Evolutionary conservation across 1,139 yeast species (phyloP), one percentile per base, ranked within the genome.

Genomic region (Debaryomycetaceae sp.): DNA sequence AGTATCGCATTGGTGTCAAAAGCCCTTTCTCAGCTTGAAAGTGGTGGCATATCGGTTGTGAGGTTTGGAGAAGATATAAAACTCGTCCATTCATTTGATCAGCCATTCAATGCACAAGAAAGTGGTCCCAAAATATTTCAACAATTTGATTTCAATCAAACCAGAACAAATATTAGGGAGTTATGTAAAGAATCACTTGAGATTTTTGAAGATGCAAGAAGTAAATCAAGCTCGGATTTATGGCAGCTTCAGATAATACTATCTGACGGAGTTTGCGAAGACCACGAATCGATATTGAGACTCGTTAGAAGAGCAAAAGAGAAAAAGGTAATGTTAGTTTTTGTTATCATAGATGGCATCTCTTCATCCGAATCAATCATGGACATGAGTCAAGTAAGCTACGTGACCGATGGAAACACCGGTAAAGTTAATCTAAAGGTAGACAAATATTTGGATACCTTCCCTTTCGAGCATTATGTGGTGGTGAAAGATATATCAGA

Each of bases 181-280:
- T 78, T 95, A 42, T 85, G 95, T 48, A 68, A 75, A 31, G 79
- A 80, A 56, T 87, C 97, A 1, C 75, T 93, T 49, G 76, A 77
- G 46, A 78, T 89, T 36, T 93, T 95, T 63, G 83, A 81, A 44
- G 81, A 81, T 47, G 93, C 95, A 1, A 73, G 83, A 50, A 62
- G 81, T 4, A 62, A 72, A 4, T 70, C 78, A 6, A 75, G 75
- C 52, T 66, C 76, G 30, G 97, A 88, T 53, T 76, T 88, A 59
- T 93, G 98, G 97, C 97, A 90, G 66, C 74, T 95, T 52, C 89
- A 95, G 62, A 89, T 95, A 49, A 86, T 95, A 50, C 77, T 95
- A 38, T 88, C 97, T 4, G 99, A 93, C 70, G 99, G 99, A 67
- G 89, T 93, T 41, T 91, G 97, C 64, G 99, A 93, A 63, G 95